Percentiles rank a stretch among this genome's conserved stretches.
These are phyloP conservation scores for Hibiscus syriacus DNA, from an alignment of 345 rosid species.

Conservation along the genomic window DNA sequence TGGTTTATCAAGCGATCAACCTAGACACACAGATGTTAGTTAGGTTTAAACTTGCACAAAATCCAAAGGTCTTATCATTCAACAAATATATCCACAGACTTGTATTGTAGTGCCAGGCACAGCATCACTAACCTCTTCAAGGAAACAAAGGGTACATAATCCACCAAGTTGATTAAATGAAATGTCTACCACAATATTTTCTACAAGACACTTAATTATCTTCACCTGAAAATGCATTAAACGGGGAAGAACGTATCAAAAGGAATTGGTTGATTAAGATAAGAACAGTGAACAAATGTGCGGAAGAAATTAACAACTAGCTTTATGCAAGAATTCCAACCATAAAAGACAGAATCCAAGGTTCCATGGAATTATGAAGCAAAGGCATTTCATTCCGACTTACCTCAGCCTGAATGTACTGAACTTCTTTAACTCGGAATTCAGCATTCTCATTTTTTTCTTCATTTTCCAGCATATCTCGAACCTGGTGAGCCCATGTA, in stretches of 20 bases:
- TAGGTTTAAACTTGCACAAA: conserved; percentile 7
- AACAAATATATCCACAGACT: conserved; percentile 7
- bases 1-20: conserved; percentile 80
- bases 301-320: neutral
- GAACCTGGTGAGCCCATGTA: conserved; percentile 93
- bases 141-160: conserved; percentile 95
- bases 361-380: neutral
- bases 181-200: conserved; percentile 95
- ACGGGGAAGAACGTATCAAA: conserved; percentile 8
- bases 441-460: conserved; percentile 85
- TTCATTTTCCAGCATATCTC: conserved; percentile 82
- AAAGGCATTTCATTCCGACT: neutral
- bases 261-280: neutral
- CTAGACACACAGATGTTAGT: conserved; percentile 28
- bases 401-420: conserved; percentile 89
- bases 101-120: neutral
- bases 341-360: neutral
- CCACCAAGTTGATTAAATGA: conserved; percentile 99
- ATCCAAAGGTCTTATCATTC: conserved; percentile 2
- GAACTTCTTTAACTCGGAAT: conserved; percentile 91
- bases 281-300: neutral
- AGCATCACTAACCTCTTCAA: conserved; percentile 70
- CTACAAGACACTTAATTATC: conserved; percentile 94
- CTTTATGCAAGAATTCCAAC: neutral
- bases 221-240: conserved; percentile 61